These are phyloP conservation scores for Comarum palustre DNA, from an alignment of 306 rosid genomes.

Conservation along the genomic window DNA sequence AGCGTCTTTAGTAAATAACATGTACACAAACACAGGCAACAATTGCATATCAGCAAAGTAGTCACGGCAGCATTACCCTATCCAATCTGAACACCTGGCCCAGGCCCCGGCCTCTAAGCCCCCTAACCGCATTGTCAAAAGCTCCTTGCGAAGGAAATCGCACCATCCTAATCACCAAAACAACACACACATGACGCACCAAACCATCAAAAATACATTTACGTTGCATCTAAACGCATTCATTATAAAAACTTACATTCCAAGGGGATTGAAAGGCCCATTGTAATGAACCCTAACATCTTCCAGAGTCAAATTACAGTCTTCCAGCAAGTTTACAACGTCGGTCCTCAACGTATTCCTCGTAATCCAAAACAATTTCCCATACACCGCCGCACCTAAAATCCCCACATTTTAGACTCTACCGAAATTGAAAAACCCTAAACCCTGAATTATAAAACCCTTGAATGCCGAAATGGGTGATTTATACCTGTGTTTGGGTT, in stretches of 20 bases:
- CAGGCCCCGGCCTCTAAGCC: constrained; percentile 29
- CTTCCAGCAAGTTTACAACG: constrained; percentile 57
- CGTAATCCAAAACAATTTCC: constrained; percentile 38
- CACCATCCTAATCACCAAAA: constrained; percentile 58
- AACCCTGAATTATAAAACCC: not conserved
- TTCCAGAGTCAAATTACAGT: constrained; percentile 57
- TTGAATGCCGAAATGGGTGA: not conserved
- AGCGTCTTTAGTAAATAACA: not conserved
- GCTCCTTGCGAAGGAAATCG: constrained; percentile 47
- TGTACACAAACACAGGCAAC: not conserved
- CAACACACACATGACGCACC: not conserved
- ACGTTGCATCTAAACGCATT: not conserved
- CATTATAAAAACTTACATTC: constrained; percentile 42
- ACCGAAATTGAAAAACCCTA: not conserved
- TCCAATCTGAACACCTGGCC: constrained; percentile 58
- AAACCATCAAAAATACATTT: not conserved
- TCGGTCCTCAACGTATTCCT: constrained; percentile 65
- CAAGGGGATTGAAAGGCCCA: constrained; percentile 33
- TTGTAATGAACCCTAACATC: constrained; percentile 70
- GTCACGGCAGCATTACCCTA: constrained; percentile 49
- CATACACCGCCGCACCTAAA: constrained; percentile 49
- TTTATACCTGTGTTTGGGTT: constrained; percentile 36
- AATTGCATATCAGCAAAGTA: constrained; percentile 12
- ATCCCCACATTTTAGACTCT: not conserved
- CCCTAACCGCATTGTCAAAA: constrained; percentile 37